phyloP scores from a whole-genome alignment of 2,329 filamentous ascomycete species.

The Pseudocercospora pini-densiflorae region DNA sequence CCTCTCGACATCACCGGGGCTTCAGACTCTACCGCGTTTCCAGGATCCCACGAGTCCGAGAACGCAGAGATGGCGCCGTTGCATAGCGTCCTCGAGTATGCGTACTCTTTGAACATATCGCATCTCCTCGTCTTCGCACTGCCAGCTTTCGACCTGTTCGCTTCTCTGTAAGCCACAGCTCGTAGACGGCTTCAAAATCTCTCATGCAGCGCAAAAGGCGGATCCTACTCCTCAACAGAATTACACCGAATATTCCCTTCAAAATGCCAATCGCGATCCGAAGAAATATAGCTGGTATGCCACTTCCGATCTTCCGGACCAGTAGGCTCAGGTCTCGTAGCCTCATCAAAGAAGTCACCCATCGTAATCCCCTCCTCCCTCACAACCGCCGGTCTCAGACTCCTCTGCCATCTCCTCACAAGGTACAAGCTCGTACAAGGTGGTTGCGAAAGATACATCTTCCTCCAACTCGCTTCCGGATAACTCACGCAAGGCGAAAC shows the following conservation, averaged over 20 bases:
- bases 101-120: slow-evolving; percentile 23
- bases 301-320: slow-evolving; percentile 30
- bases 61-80: slow-evolving; percentile 26
- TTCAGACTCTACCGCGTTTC: slow-evolving; percentile 21
- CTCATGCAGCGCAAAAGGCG: not conserved
- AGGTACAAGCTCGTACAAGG: slow-evolving; percentile 40
- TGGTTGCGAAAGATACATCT: slow-evolving; percentile 42
- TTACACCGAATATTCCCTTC: slow-evolving; percentile 40
- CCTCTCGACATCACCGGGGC: slow-evolving; percentile 1
- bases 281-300: slow-evolving; percentile 38
- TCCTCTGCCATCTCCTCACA: slow-evolving; percentile 37
- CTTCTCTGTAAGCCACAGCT: slow-evolving; percentile 7
- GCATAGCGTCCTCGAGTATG: slow-evolving; percentile 23
- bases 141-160: slow-evolving; percentile 2
- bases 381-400: slow-evolving; percentile 33
- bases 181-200: not conserved
- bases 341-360: slow-evolving; percentile 38
- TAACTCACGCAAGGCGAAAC: slow-evolving; percentile 31
- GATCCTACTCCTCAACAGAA: slow-evolving; percentile 36
- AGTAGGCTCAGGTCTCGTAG: slow-evolving; percentile 25
- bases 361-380: slow-evolving; percentile 38
- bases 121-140: slow-evolving; percentile 14
- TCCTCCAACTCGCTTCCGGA: slow-evolving; percentile 40
- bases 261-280: slow-evolving; percentile 44
- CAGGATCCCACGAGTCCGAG: slow-evolving; percentile 31